phyloP scores from a whole-genome alignment of 345 rosid genomes.

The Populus alba region DNA sequence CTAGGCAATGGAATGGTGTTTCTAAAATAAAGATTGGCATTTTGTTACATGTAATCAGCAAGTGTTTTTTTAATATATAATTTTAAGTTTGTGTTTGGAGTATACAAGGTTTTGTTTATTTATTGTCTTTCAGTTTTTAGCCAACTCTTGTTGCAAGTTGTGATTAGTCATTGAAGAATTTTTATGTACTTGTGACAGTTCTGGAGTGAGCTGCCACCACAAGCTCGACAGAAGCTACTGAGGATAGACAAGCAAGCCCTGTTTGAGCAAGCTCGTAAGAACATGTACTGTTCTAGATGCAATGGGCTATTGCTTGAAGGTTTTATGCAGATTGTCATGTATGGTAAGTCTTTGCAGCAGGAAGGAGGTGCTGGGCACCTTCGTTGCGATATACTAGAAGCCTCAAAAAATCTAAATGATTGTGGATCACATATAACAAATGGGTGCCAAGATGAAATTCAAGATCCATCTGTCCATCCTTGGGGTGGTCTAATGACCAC shows the following conservation, averaged over 20 bases:
- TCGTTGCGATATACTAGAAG: conserved; percentile 34
- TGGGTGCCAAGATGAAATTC: conserved; percentile 55
- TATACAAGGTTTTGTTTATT: background rate
- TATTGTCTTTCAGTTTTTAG: background rate
- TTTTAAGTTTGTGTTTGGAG: background rate
- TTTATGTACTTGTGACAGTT: conserved; percentile 45
- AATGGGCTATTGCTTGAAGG: conserved; percentile 86
- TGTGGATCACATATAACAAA: conserved; percentile 34
- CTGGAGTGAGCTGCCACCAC: conserved; percentile 70
- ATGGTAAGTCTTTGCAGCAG: conserved; percentile 69
- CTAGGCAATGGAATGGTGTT: background rate
- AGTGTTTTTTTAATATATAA: background rate
- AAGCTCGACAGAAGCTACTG: conserved; percentile 67
- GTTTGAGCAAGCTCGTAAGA: conserved; percentile 93
- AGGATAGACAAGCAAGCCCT: conserved; percentile 81
- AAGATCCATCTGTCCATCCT: conserved; percentile 75
- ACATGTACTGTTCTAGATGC: conserved; percentile 96
- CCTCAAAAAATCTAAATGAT: conserved; percentile 38
- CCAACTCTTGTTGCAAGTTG: background rate
- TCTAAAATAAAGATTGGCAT: background rate
- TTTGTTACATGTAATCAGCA: background rate
- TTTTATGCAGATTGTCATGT: conserved; percentile 72
- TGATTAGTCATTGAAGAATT: conserved; percentile 15
- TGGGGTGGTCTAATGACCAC: conserved; percentile 94
- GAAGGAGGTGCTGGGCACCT: conserved; percentile 47